Conservation (phyloP, 2,329 filamentous ascomycete species). For the Rhynchosporium agropyri region DNA sequence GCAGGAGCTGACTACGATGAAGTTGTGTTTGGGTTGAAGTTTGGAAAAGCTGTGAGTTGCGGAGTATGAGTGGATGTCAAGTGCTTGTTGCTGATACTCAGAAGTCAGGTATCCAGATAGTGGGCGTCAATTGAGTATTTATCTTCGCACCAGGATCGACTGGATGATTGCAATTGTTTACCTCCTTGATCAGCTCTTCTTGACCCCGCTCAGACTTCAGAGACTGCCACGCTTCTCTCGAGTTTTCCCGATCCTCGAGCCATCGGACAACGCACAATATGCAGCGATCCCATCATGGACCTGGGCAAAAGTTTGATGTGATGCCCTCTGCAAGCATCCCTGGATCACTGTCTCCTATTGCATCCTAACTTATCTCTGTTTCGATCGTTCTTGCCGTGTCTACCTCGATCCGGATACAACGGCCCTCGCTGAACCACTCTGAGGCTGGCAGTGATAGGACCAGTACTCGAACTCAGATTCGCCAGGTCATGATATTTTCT, state of each 20-base stretch:
- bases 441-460: conserved; percentile 30
- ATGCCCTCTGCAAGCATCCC: conserved; percentile 18
- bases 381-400: conserved; percentile 18
- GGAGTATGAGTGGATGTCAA: conserved; percentile 30
- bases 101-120: conserved; percentile 18
- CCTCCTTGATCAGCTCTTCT: conserved; percentile 5
- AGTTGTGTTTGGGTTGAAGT: conserved; percentile 3
- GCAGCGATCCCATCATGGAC: conserved; percentile 30
- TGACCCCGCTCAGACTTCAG: conserved; percentile 19
- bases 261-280: conserved; percentile 37
- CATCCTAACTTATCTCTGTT: conserved; percentile 13
- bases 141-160: conserved; percentile 28
- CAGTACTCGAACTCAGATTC: conserved; percentile 23
- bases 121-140: conserved; percentile 34
- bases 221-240: conserved; percentile 15
- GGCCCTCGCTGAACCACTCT: conserved; percentile 20
- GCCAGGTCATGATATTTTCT: conserved; percentile 29
- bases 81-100: conserved; percentile 36
- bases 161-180: conserved; percentile 12
- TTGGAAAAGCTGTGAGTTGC: conserved; percentile 27
- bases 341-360: conserved; percentile 15
- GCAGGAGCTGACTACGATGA: no score
- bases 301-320: conserved; percentile 12
- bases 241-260: conserved; percentile 27
- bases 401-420: conserved; percentile 22